phyloP scores from a whole-genome alignment of 2,329 filamentous ascomycete genomes.

The Pleomassaria siparia region DNA sequence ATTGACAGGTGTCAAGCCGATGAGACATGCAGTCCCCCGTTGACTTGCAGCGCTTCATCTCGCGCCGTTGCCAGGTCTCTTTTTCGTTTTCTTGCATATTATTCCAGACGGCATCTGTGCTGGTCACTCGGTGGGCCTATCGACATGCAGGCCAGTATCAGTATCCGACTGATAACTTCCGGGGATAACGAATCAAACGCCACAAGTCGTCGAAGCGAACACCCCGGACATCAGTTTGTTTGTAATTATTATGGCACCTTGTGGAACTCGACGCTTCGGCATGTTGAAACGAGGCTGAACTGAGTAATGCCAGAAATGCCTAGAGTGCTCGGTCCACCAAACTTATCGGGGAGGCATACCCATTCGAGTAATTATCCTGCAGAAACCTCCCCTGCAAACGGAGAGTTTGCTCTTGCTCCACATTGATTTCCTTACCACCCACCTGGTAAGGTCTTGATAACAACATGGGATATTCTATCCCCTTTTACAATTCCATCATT shows the following conservation, averaged over 20 bases:
- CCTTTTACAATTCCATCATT: too few relatives aligned
- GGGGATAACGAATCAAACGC: background rate
- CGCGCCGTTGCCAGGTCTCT: background rate
- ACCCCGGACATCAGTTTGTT: conserved; percentile 7
- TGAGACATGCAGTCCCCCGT: conserved; percentile 1
- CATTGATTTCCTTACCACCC: too few relatives aligned
- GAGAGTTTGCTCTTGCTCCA: too few relatives aligned
- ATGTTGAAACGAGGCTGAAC: conserved; percentile 5
- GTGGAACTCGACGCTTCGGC: conserved; percentile 4
- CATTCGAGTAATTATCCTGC: too few relatives aligned
- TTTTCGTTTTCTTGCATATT: too few relatives aligned
- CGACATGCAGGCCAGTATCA: background rate
- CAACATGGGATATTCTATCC: too few relatives aligned
- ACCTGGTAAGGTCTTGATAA: too few relatives aligned
- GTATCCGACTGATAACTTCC: background rate
- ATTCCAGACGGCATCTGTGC: background rate
- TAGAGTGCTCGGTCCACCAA: too few relatives aligned
- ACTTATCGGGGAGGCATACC: too few relatives aligned
- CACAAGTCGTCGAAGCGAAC: background rate
- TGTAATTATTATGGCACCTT: conserved; percentile 3
- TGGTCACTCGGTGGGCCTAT: background rate
- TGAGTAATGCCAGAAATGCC: background rate
- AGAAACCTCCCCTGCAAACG: too few relatives aligned
- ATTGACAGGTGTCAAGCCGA: background rate
- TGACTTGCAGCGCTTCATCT: background rate